These are phyloP conservation scores for Licmophora abbreviata DNA, from an alignment of 108 stramenopile species.

Conservation along the genomic window DNA sequence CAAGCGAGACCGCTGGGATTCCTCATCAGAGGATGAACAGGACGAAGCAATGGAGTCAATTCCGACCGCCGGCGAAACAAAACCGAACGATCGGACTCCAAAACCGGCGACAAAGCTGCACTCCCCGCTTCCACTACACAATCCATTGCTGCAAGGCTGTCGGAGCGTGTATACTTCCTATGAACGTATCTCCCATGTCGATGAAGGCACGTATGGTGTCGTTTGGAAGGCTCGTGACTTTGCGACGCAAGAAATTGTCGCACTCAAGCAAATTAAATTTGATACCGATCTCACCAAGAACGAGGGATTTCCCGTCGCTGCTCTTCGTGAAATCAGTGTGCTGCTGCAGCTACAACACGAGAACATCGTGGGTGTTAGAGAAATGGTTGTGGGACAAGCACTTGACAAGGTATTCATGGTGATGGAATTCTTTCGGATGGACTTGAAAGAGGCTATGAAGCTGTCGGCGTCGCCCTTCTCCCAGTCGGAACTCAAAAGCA, in stretches of 20 bases:
- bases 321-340: constrained; percentile 85
- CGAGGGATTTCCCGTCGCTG: constrained; percentile 92
- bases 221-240: constrained; percentile 89
- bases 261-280: constrained; percentile 92
- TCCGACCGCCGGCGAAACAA: not conserved
- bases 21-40: constrained; percentile 13
- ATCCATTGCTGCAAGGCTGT: constrained; percentile 76
- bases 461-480: constrained; percentile 37
- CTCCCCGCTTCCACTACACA: constrained; percentile 33
- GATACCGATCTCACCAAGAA: constrained; percentile 44
- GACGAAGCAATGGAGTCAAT: not conserved
- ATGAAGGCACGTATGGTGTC: constrained; percentile 93
- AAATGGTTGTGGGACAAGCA: constrained; percentile 76
- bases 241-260: constrained; percentile 64
- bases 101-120: not conserved
- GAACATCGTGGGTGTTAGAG: constrained; percentile 73
- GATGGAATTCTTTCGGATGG: constrained; percentile 90
- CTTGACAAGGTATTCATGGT: constrained; percentile 86
- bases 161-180: constrained; percentile 82
- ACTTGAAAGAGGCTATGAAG: constrained; percentile 78
- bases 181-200: constrained; percentile 68
- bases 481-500: constrained; percentile 73
- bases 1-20: constrained; percentile 10
- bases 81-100: not conserved
- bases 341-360: constrained; percentile 74